Base-by-base conservation (phyloP, 169 alveolate species). In the Plasmodium berghei region DNA sequence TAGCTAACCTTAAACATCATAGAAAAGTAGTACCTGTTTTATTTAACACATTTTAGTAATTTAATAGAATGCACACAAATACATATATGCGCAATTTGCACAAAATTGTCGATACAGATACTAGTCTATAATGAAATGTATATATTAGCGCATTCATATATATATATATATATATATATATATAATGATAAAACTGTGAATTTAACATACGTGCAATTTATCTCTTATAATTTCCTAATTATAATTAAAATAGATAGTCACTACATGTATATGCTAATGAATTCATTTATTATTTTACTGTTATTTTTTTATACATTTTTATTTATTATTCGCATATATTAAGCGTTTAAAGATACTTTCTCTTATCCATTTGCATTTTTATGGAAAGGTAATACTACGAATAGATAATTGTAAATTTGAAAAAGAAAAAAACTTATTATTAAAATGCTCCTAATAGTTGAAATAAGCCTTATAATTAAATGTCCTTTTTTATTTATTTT, bases 21-120 rank as follows among this genome's bases (percentile, higher is more conserved):
- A 73, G 45, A 49, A 58, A 40, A 52, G 45, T 58, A 73, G 34
- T 26, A 72, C 62, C 8, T 34, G 58, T 54, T 73, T 73, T 49
- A 14, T 54, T 42, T 72, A 20, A 73, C 18, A 61, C 58, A 73
- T 73, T 59, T 59, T 73, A 59, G 26, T 48, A 59, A 61, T n/a
- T 59, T 26, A 22, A 59, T 26, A 34, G 5, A 34, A n/a, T 49
- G 69, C 52, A 18, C 70, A 61, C 55, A 42, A 5, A 14, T 55
- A 69, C 22, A 14, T 22, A 28, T 69, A 28, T 55, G 69, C 18
- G 24, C 10, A 5, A 16, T 9, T 42, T 55, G 71, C 5, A 34
- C 34, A 72, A 16, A 34, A 34, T 34, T 34, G 42, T 46, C 22
- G 24, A 72, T 72, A 34, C 59, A 40, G 28, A 61, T 20, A 28